Conservation (phyloP, 2,329 filamentous ascomycete species). For the Parastagonospora nodorum region DNA sequence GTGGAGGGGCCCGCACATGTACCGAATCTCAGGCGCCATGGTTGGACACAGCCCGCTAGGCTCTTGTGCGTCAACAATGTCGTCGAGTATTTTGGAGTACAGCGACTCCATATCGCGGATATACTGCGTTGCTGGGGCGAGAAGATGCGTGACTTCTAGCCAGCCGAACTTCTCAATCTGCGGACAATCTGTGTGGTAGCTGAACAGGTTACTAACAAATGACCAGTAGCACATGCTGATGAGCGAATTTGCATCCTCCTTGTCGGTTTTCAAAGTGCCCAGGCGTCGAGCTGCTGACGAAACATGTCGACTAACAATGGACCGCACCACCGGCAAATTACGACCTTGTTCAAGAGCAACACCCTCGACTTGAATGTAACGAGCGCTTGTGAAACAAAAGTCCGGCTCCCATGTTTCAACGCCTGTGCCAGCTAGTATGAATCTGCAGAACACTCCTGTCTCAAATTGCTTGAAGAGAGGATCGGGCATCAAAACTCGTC, state of each 20-base stretch:
- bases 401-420: slow-evolving; percentile 48
- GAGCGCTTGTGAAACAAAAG: slow-evolving; percentile 51
- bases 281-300: slow-evolving; percentile 47
- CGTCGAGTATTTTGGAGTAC: slow-evolving; percentile 55
- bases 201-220: slow-evolving; percentile 41
- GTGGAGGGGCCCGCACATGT: slow-evolving; percentile 56
- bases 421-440: slow-evolving; percentile 39
- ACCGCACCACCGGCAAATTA: slow-evolving; percentile 42
- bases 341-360: slow-evolving; percentile 29
- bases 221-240: slow-evolving; percentile 54
- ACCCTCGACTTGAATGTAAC: slow-evolving; percentile 51
- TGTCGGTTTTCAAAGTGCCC: slow-evolving; percentile 47
- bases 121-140: slow-evolving; percentile 54
- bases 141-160: slow-evolving; percentile 55
- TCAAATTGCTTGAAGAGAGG: slow-evolving; percentile 48
- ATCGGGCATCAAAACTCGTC: slow-evolving; percentile 49
- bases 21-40: slow-evolving; percentile 55
- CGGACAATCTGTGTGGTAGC: slow-evolving; percentile 52
- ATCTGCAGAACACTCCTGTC: slow-evolving; percentile 48
- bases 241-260: slow-evolving; percentile 49
- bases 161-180: slow-evolving; percentile 53
- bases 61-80: slow-evolving; percentile 55
- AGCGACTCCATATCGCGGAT: slow-evolving; percentile 54
- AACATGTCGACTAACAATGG: slow-evolving; percentile 45
- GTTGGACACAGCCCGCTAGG: slow-evolving; percentile 52